A percentile compares a stretch with the other conserved stretches of the same genome.
Evolutionary conservation across 1,139 yeast species (phyloP).

Genomic region (Suhomyces ambrosiae): DNA sequence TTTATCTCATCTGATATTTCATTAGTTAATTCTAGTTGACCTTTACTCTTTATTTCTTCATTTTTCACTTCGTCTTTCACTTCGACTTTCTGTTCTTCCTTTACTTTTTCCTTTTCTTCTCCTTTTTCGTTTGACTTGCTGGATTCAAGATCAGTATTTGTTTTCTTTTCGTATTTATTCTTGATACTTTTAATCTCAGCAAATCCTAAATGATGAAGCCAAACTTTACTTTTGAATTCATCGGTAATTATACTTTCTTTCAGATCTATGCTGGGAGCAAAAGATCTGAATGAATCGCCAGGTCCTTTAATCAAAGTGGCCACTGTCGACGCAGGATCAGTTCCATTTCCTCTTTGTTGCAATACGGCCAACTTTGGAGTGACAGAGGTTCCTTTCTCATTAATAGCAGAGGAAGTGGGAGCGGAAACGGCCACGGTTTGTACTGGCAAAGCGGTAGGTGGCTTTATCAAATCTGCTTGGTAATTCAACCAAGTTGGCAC

Average conservation of each 20-base stretch:
- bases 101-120: conserved; percentile 10
- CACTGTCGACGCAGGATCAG: conserved; percentile 14
- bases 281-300: conserved; percentile 60
- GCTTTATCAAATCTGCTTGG: conserved; percentile 26
- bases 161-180: conserved; percentile 18
- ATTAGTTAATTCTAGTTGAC: conserved; percentile 2
- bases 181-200: conserved; percentile 47
- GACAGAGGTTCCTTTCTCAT: conserved; percentile 8
- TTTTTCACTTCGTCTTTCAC: no score
- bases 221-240: conserved; percentile 64
- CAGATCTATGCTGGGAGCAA: conserved; percentile 81
- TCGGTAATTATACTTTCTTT: conserved; percentile 66
- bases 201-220: conserved; percentile 77
- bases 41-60: conserved; percentile 12
- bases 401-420: conserved; percentile 3
- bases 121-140: conserved; percentile 9
- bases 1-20: conserved; percentile 24
- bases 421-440: conserved; percentile 9
- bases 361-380: conserved; percentile 19
- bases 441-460: conserved; percentile 13
- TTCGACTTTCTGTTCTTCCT: conserved; percentile 8
- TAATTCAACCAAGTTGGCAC: conserved; percentile 81
- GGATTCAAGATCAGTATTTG: neutral
- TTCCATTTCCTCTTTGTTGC: conserved; percentile 15
- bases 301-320: conserved; percentile 16